Conservation (phyloP, 345 rosid genomes). For the Bruguiera gymnorhiza region DNA sequence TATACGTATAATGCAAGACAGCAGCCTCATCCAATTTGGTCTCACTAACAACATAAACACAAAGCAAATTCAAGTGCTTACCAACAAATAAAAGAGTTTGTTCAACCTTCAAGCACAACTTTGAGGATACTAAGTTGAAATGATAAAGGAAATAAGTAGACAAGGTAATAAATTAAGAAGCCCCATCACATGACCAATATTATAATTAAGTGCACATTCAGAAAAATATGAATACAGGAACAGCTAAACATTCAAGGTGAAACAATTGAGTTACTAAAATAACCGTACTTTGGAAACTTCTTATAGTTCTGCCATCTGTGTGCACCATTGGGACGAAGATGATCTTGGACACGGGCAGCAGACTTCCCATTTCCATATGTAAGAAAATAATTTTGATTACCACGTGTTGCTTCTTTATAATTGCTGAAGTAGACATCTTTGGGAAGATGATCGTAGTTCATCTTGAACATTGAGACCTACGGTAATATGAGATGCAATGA, state of each 20-base stretch:
- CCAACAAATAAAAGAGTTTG: background rate
- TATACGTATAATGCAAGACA: constrained; percentile 82
- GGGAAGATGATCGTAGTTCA: constrained; percentile 85
- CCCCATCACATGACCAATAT: no score
- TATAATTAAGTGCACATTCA: no score
- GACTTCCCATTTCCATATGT: constrained; percentile 98
- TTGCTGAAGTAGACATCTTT: constrained; percentile 83
- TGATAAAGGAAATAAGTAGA: background rate
- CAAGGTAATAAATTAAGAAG: background rate
- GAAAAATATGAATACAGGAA: no score
- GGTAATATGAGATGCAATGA: constrained; percentile 1
- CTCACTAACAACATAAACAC: constrained; percentile 38
- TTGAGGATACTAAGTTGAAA: background rate
- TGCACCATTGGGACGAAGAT: constrained; percentile 98
- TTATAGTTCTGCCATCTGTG: constrained; percentile 98
- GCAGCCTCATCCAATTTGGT: constrained; percentile 84
- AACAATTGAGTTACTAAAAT: no score
- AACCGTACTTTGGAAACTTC: constrained; percentile 61
- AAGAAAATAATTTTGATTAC: constrained; percentile 85
- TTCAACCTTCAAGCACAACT: background rate
- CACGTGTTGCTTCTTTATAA: constrained; percentile 79
- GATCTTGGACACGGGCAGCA: constrained; percentile 85
- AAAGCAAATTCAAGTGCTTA: constrained; percentile 2
- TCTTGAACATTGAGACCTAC: constrained; percentile 94
- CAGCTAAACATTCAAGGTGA: no score